phyloP scores from a whole-genome alignment of 2,329 filamentous ascomycete genomes.

The Xylariales sp. region DNA sequence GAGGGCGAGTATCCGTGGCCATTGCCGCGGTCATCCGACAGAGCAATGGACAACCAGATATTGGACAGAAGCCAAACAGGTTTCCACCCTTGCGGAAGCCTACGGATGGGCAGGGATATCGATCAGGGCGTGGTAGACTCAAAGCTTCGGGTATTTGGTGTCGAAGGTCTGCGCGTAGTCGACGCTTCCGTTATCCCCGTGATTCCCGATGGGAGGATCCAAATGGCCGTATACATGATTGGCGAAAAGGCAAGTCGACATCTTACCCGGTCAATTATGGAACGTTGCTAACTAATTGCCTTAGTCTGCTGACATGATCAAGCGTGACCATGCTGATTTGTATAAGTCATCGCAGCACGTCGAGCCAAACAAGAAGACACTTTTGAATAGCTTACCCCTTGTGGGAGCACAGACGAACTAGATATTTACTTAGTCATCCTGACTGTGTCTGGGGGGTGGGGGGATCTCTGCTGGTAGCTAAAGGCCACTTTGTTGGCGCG shows the following conservation, averaged over 20 bases:
- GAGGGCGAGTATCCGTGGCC: constrained; percentile 53
- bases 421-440: no score
- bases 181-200: constrained; percentile 47
- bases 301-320: constrained; percentile 22
- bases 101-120: constrained; percentile 40
- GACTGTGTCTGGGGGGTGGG: no score
- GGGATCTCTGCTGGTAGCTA: no score
- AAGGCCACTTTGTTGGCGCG: no score
- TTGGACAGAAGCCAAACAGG: constrained; percentile 56
- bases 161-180: constrained; percentile 43
- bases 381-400: no score
- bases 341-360: no score
- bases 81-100: constrained; percentile 50
- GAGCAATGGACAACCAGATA: constrained; percentile 50
- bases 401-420: no score
- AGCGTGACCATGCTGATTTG: no score
- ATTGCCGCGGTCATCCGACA: constrained; percentile 52
- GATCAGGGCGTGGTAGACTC: constrained; percentile 44
- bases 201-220: constrained; percentile 40
- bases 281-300: no score
- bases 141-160: constrained; percentile 43
- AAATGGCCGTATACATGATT: constrained; percentile 44
- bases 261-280: no score
- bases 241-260: no score
- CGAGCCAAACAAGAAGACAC: no score